phyloP scores from a whole-genome alignment of 2,329 filamentous ascomycete genomes.

The Sphaerulina musiva region DNA sequence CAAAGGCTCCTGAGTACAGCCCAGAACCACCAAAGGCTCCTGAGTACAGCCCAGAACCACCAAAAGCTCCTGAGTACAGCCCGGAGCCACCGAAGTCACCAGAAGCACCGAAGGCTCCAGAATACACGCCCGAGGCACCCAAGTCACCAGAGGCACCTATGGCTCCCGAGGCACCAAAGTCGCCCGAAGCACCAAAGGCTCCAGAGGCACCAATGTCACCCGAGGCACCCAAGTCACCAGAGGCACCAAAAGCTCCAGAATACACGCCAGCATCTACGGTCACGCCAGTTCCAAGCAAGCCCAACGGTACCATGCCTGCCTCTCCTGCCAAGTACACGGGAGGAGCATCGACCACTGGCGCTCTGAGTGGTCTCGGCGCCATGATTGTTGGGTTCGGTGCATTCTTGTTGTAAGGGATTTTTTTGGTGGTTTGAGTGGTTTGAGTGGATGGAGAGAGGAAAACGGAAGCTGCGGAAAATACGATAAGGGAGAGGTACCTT shows the following conservation, averaged over 20 bases:
- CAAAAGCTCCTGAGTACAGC: too few species aligned
- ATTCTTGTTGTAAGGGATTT: conserved; percentile 3
- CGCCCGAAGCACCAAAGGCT: background rate
- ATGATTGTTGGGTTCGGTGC: conserved; percentile 8
- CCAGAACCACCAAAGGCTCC: background rate
- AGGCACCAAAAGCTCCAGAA: background rate
- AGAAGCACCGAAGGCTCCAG: too few species aligned
- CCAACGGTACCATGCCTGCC: background rate
- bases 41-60: background rate
- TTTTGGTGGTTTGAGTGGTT: background rate
- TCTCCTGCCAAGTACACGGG: conserved; percentile 3
- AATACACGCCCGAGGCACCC: too few species aligned
- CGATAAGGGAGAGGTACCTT: too few species aligned
- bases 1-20: background rate
- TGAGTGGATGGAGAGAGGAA: background rate
- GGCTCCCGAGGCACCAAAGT: background rate
- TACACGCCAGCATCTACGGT: background rate
- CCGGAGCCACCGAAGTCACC: too few species aligned
- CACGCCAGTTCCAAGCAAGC: background rate
- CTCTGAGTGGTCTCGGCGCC: conserved; percentile 8
- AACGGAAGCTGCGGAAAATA: too few species aligned
- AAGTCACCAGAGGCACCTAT: background rate
- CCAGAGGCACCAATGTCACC: too few species aligned
- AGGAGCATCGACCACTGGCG: conserved; percentile 6
- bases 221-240: background rate